Evolutionary conservation across 2,329 filamentous ascomycete genomes (phyloP).

Genomic region (Malbranchea zuffiana): DNA sequence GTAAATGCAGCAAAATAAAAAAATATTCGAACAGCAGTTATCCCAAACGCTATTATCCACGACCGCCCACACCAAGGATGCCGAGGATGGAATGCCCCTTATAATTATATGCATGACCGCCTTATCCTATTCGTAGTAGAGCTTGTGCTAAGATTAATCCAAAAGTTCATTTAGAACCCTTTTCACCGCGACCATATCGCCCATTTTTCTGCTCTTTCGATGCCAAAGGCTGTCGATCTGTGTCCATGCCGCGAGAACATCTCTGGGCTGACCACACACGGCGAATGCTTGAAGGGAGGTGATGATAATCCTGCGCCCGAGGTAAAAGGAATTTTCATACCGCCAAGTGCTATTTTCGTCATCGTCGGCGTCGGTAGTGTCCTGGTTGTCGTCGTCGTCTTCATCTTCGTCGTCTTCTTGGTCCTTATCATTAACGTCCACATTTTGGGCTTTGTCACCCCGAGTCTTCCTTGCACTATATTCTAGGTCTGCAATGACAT

Average conservation of each 20-base stretch:
- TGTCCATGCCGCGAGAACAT: constrained; percentile 30
- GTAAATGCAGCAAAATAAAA: too few species aligned
- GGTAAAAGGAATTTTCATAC: constrained; percentile 32
- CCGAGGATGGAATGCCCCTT: too few species aligned
- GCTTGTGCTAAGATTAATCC: too few species aligned
- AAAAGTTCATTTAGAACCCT: constrained; percentile 30
- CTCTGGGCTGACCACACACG: constrained; percentile 26
- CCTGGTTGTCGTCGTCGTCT: neutral
- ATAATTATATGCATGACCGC: too few species aligned
- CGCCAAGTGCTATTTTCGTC: constrained; percentile 21
- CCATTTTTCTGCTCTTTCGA: constrained; percentile 25
- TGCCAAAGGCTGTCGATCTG: constrained; percentile 34
- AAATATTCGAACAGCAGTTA: too few species aligned
- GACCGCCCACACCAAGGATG: too few species aligned
- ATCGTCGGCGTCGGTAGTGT: constrained; percentile 10
- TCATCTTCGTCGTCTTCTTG: neutral
- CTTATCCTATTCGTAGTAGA: too few species aligned
- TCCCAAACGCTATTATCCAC: too few species aligned
- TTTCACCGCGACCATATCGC: constrained; percentile 28
- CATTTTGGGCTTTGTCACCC: too few species aligned
- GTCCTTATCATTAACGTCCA: too few species aligned
- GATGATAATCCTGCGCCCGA: constrained; percentile 32
- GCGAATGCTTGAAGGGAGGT: constrained; percentile 32
- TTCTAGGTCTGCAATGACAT: neutral
- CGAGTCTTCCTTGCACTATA: neutral